Conservation (phyloP, 208 protist species). For the Crithidia fasciculata region DNA sequence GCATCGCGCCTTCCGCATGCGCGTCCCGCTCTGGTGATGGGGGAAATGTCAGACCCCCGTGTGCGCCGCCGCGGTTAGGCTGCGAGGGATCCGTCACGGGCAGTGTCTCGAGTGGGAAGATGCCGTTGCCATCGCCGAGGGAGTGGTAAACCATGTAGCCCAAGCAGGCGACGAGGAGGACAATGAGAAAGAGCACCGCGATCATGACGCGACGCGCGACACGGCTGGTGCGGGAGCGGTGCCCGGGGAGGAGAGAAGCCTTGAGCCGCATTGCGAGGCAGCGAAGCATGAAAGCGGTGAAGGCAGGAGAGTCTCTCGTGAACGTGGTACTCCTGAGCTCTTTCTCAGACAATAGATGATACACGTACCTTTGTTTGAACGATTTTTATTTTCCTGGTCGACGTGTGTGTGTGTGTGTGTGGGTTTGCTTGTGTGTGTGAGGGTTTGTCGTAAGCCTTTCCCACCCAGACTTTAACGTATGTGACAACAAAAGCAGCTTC, state of each 20-base stretch:
- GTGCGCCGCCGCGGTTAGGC: not conserved
- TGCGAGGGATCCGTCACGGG: not conserved
- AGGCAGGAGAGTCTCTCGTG: not conserved
- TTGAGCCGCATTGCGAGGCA: constrained; percentile 7
- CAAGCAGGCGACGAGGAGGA: not conserved
- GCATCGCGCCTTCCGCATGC: not conserved
- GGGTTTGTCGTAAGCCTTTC: not conserved
- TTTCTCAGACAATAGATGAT: too few species aligned
- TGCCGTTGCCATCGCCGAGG: not conserved
- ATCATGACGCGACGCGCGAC: not conserved
- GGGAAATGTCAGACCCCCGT: not conserved
- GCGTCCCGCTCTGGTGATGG: not conserved
- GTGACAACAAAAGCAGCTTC: too few species aligned
- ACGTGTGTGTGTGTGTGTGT: constrained; percentile 1
- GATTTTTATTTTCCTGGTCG: too few species aligned
- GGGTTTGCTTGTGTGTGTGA: not conserved
- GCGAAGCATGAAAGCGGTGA: not conserved
- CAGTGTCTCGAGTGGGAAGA: not conserved
- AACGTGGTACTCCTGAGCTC: too few species aligned
- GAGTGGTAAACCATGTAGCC: constrained; percentile 1
- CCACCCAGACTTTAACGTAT: too few species aligned
- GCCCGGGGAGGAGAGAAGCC: not conserved
- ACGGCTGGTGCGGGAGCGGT: constrained; percentile 16
- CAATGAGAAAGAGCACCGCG: not conserved
- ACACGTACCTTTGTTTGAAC: too few species aligned